phyloP scores from a whole-genome alignment of 495 filamentous ascomycete species.

The Daldinia vernicosa region DNA sequence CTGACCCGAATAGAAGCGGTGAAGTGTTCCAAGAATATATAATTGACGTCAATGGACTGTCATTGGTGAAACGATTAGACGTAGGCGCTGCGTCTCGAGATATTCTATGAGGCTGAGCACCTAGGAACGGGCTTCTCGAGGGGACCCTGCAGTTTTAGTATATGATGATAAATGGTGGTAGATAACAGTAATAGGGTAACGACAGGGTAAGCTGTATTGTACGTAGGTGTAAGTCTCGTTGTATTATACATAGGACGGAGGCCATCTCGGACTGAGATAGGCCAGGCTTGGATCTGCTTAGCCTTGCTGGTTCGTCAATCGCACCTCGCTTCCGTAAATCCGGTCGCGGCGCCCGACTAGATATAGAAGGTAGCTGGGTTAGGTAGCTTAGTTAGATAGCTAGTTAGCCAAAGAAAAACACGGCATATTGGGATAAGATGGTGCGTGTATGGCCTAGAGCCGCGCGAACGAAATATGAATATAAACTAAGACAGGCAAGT shows the following conservation, averaged over 20 bases:
- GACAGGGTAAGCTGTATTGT: background rate
- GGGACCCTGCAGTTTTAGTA: background rate
- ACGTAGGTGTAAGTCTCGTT: background rate
- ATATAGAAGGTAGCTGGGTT: conserved; percentile 36
- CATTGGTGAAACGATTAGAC: conserved; percentile 3
- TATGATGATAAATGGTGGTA: background rate
- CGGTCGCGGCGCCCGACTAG: conserved; percentile 31
- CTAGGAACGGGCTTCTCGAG: background rate
- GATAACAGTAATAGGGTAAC: background rate
- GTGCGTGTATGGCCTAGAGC: conserved; percentile 3
- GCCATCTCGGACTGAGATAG: background rate
- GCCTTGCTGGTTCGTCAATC: conserved; percentile 31
- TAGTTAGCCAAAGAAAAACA: background rate
- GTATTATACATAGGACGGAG: background rate
- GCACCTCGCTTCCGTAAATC: conserved; percentile 33
- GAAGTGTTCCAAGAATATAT: conserved; percentile 12
- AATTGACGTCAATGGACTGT: conserved; percentile 8
- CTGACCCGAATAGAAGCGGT: conserved; percentile 28
- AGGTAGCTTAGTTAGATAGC: background rate
- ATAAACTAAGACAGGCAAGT: conserved; percentile 34
- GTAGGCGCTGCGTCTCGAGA: background rate
- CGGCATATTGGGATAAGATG: conserved; percentile 6
- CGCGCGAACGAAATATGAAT: conserved; percentile 12
- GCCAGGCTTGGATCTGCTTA: background rate
- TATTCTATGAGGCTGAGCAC: conserved; percentile 17